Percentiles rank a stretch among this genome's conserved stretches.
Conservation (phyloP, 345 rosid species). For the Corchorus capsularis region DNA sequence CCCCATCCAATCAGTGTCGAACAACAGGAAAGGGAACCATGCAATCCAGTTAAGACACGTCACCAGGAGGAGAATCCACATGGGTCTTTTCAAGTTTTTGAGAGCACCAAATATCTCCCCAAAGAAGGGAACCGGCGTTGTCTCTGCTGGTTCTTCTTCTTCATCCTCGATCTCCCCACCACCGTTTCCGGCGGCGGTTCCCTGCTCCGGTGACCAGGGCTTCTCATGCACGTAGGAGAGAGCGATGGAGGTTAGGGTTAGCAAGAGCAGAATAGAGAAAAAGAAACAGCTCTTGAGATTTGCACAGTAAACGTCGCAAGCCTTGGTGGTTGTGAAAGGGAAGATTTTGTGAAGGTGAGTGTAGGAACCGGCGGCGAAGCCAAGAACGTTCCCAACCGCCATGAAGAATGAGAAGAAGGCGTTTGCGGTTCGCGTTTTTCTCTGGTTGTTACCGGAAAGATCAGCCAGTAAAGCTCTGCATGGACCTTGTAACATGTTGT, state of each 20-base stretch:
- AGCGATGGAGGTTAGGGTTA: conserved; percentile 42
- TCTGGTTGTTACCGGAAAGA: conserved; percentile 55
- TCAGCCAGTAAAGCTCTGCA: conserved; percentile 91
- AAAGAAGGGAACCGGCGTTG: conserved; percentile 33
- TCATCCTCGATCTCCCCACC: conserved; percentile 6
- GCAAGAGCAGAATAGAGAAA: conserved; percentile 58
- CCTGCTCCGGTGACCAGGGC: conserved; percentile 30
- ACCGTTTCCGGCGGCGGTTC: background rate
- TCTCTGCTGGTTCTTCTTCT: background rate
- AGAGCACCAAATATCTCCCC: conserved; percentile 42
- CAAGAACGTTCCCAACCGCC: conserved; percentile 88
- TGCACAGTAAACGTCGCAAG: conserved; percentile 83
- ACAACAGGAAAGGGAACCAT: conserved; percentile 70
- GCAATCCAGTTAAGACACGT: conserved; percentile 72
- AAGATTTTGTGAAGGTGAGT: conserved; percentile 46
- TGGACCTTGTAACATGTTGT: conserved; percentile 76
- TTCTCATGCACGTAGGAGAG: conserved; percentile 48
- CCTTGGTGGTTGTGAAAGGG: conserved; percentile 68
- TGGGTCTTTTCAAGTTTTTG: conserved; percentile 41
- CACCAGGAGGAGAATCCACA: conserved; percentile 54
- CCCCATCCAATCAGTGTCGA: conserved; percentile 95
- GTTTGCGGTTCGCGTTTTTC: conserved; percentile 59
- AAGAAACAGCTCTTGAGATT: conserved; percentile 84
- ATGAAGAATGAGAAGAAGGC: conserved; percentile 78
- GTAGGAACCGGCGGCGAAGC: conserved; percentile 79